A percentile compares a stretch with the other conserved stretches of the same genome.
Conservation (phyloP, 164 flowering plant genomes). For the Piper betle region DNA sequence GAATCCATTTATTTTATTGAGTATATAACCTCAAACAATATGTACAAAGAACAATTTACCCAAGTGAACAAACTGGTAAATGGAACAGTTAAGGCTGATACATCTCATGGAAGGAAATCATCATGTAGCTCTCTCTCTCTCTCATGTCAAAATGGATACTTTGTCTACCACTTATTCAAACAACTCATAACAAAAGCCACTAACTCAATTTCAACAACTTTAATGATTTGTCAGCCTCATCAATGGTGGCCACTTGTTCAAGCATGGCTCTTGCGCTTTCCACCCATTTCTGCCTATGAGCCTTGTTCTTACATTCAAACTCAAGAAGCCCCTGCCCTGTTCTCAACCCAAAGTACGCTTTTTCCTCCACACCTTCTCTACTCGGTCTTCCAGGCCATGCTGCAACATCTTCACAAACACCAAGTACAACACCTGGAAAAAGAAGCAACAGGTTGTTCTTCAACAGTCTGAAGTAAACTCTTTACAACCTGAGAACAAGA, state of each 20-base stretch:
- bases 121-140: neutral
- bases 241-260: constrained; percentile 19
- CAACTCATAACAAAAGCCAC: neutral
- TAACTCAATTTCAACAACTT: constrained; percentile 20
- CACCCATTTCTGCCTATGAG: constrained; percentile 72
- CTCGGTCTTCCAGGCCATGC: constrained; percentile 51
- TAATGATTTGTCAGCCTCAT: constrained; percentile 23
- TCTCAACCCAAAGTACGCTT: constrained; percentile 53
- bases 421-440: constrained; percentile 58
- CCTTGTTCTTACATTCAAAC: constrained; percentile 72
- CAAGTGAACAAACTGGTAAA: too few species aligned
- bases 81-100: neutral
- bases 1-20: too few species aligned
- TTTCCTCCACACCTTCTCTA: constrained; percentile 31
- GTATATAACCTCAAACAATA: too few species aligned
- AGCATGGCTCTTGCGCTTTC: constrained; percentile 48
- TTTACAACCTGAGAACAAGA: too few species aligned
- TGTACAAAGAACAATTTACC: too few species aligned
- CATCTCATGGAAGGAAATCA: neutral
- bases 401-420: constrained; percentile 44
- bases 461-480: neutral
- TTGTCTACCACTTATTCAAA: neutral
- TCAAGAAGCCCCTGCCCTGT: constrained; percentile 76
- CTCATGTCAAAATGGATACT: neutral
- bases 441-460: neutral